Percentiles rank a stretch among this genome's conserved stretches.
Evolutionary conservation across 1,139 yeast species (phyloP).

Genomic region (Hemisphaericaspora subhashii): DNA sequence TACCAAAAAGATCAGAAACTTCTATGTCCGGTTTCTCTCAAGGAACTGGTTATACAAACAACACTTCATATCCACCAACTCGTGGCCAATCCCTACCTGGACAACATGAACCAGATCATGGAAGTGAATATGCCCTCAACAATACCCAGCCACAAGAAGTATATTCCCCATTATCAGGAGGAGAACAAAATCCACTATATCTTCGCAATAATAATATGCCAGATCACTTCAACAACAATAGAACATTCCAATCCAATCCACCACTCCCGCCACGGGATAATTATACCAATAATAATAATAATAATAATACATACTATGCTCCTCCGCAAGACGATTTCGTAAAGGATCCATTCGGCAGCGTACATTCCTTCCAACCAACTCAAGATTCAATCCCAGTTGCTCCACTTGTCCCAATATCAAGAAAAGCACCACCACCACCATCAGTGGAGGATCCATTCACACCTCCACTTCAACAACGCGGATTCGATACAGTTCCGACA

Average conservation of each 20-base stretch:
- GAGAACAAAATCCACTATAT: background rate
- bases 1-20: background rate
- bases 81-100: background rate
- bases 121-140: background rate
- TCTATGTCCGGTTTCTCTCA: background rate
- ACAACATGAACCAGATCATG: background rate
- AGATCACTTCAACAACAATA: background rate
- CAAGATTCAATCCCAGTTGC: no score
- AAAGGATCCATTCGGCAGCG: background rate
- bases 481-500: no score
- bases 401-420: no score
- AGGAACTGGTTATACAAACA: background rate
- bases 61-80: background rate
- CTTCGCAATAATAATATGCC: background rate
- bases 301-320: background rate
- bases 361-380: background rate
- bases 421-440: background rate
- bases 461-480: no score
- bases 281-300: constrained; percentile 1
- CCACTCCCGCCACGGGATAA: constrained; percentile 4
- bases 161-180: constrained; percentile 1
- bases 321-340: background rate
- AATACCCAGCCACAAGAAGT: background rate
- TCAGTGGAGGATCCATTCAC: background rate
- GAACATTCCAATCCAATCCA: background rate